A percentile compares a stretch with the other conserved stretches of the same genome.
phyloP scores from a whole-genome alignment of 2,329 filamentous ascomycete genomes.

The Arachnopeziza araneosa region DNA sequence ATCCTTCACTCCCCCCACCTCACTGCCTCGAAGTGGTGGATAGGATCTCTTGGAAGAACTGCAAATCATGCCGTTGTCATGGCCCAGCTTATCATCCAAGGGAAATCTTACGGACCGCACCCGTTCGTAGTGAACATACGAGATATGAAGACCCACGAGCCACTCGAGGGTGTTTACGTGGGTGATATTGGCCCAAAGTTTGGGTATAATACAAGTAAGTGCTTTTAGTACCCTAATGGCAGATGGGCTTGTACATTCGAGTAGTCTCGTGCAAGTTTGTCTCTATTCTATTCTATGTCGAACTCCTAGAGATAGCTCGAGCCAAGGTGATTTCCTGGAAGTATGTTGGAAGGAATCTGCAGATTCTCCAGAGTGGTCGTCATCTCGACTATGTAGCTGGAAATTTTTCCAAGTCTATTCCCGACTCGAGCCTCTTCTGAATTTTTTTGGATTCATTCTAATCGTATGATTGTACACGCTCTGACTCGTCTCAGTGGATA shows the following conservation, averaged over 20 bases:
- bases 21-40: constrained; percentile 81
- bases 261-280: too few relatives aligned
- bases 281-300: too few relatives aligned
- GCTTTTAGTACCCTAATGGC: background rate
- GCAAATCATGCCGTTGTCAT: constrained; percentile 76
- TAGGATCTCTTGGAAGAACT: constrained; percentile 68
- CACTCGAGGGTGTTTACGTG: constrained; percentile 64
- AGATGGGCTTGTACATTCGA: too few relatives aligned
- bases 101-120: constrained; percentile 67
- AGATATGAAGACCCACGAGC: constrained; percentile 63
- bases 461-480: constrained; percentile 28
- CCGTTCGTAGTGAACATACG: constrained; percentile 74
- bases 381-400: too few relatives aligned
- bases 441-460: background rate
- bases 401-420: too few relatives aligned
- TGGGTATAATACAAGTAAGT: constrained; percentile 57
- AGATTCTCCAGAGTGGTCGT: too few relatives aligned
- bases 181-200: constrained; percentile 80
- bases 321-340: too few relatives aligned
- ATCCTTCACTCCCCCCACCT: constrained; percentile 67
- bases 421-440: background rate
- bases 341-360: too few relatives aligned
- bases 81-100: constrained; percentile 65
- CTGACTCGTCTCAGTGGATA: constrained; percentile 49
- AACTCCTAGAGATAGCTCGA: too few relatives aligned